A percentile compares a stretch with the other conserved stretches of the same genome.
These are phyloP conservation scores for Casuarina glauca DNA, from an alignment of 306 rosid species.

Conservation along the genomic window DNA sequence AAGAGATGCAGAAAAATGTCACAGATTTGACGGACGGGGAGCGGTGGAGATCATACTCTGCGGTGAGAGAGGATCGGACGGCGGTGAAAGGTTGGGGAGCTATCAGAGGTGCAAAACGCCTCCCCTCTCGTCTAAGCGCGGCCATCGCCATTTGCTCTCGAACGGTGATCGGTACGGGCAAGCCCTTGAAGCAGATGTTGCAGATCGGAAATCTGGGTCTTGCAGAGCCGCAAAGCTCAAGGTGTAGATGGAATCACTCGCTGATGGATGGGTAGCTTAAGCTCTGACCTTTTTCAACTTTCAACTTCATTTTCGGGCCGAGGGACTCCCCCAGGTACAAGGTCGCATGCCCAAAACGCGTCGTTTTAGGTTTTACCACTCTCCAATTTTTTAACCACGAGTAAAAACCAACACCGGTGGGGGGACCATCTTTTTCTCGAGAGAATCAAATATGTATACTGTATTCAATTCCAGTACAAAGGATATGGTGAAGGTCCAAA, in stretches of 20 bases:
- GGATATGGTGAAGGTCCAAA: no score
- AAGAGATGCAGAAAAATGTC: background rate
- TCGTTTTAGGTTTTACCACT: background rate
- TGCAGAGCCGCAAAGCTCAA: conserved; percentile 1
- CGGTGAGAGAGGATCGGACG: conserved; percentile 44
- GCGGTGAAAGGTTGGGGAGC: conserved; percentile 56
- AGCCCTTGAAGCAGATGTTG: background rate
- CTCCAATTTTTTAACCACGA: no score
- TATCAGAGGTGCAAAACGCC: conserved; percentile 64
- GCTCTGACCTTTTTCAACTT: background rate
- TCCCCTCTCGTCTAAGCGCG: conserved; percentile 87
- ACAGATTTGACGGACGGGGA: background rate
- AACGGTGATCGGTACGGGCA: background rate
- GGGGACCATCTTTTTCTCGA: no score
- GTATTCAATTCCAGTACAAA: no score
- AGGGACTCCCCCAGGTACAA: no score
- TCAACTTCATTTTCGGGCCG: no score
- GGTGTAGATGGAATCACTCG: background rate
- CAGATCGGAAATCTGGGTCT: background rate
- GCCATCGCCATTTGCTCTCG: conserved; percentile 79
- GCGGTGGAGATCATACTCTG: conserved; percentile 34
- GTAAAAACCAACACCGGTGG: no score
- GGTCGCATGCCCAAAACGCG: background rate
- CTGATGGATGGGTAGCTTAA: background rate
- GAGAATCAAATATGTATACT: no score